Base-by-base conservation (phyloP, 2,329 filamentous ascomycete species). In the Pezicula rhizophila region DNA sequence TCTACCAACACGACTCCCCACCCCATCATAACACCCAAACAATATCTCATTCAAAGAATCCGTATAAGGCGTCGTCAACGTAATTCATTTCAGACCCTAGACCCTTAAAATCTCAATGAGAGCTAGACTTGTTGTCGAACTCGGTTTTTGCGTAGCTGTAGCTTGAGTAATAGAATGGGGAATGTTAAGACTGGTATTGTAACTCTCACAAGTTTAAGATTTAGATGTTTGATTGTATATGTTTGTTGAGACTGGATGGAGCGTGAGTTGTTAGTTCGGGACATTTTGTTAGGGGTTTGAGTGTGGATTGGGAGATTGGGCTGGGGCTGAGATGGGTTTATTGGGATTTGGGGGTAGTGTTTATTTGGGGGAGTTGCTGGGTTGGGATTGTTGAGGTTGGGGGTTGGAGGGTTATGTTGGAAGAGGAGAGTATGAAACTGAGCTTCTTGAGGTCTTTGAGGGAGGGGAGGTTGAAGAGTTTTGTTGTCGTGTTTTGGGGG, bases 391-490 rank as follows among this genome's bases (percentile, higher is more conserved):
- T 28, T 4, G 44, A 38, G 34, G 44, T 46, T 7, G 40, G 12
- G 34, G 39, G 40, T 46, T 46, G 34, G 17, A 46, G 34, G 14
- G 44, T 34, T 17, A 39, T 34, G 26, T 46, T 46, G 20, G 44
- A 46, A n/a, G 44, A 46, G 23, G 44, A 34, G 11, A 38, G 25
- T 17, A 46, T 46, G 44, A 46, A 46, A 23, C 44, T 28, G 8
- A 46, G 40, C 12, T 46, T 46, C 23, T 39, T 46, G 34, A 46
- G 26, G 34, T 46, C 44, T 26, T 46, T 46, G 31, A 46, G 39
- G 18, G 44, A 40, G 12, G 33, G 17, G 12, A 46, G 33, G 33
- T 46, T 46, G 44, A 39, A 26, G 33, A 46, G 37, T 26, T 33
- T 18, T 25, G 20, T 20, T 4, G 44, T 38, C 44, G 40, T 46